Base-by-base conservation (phyloP, 2,329 filamentous ascomycete species). In the Apiospora aurea region DNA sequence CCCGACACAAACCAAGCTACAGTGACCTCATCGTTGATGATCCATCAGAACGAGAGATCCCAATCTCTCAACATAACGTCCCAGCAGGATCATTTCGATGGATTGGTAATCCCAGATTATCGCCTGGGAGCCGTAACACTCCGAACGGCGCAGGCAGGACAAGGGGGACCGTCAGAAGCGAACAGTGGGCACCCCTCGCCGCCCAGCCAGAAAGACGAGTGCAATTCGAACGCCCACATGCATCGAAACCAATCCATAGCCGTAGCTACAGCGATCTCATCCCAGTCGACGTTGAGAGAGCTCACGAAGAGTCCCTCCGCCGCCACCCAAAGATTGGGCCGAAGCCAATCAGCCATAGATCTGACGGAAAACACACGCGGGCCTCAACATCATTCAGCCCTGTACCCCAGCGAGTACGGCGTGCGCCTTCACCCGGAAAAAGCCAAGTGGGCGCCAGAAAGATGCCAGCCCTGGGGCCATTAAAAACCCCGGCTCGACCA, bases 251-350 rank as follows among this genome's bases (percentile, higher is more conserved):
- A 71, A 69, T 69, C 61, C 73, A 67, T 26, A 75, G 76, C 71
- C 74, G 74, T 46, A 81, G 78, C 75, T 81, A 81, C 77, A 83
- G 80, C 72, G 81, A 84, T 72, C 78, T 82, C 77, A 81, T 83
- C 73, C 79, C 82, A 72, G 77, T 82, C 75, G 78, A 81, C 70
- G 70, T 77, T 68, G 77, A 82, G 71, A 75, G 75, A 71, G 73
- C 75, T 72, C 67, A 80, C 74, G 78, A 82, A 72, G 70, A 75
- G 76, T 74, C 75, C 74, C 72, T 73, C 73, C 69, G 77, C 75
- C 73, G 78, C 71, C 75, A 29, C 6, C 46, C 80, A 49, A 71
- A 78, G 69, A 71, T 75, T 75, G 73, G 77, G 70, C 71, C 78
- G 75, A 76, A 79, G 66, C 73, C 80, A 49, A 66, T 74, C 72